These are phyloP conservation scores for Asclepias syriaca DNA, from an alignment of 257 asterid genomes.

Conservation along the genomic window DNA sequence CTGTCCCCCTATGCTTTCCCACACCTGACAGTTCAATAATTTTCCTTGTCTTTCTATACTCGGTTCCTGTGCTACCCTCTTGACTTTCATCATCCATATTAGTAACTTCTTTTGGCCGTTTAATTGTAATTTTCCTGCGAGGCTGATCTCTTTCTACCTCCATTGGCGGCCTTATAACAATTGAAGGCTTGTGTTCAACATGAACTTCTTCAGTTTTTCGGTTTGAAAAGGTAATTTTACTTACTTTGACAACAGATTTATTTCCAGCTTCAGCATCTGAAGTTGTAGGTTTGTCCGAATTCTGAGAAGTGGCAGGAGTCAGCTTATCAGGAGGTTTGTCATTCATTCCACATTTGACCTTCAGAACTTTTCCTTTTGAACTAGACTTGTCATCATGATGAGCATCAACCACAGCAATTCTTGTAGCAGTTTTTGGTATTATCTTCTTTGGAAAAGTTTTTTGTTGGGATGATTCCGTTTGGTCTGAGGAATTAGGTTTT, in stretches of 20 bases:
- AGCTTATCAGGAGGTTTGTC: slow-evolving; percentile 69
- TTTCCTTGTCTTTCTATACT: slow-evolving; percentile 76
- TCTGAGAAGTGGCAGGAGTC: slow-evolving; percentile 66
- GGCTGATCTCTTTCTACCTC: slow-evolving; percentile 70
- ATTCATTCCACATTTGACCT: slow-evolving; percentile 74
- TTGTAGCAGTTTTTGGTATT: slow-evolving; percentile 50
- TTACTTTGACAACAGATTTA: slow-evolving; percentile 59
- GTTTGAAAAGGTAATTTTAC: slow-evolving; percentile 72
- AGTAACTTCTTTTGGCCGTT: slow-evolving; percentile 65
- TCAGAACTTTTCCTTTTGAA: slow-evolving; percentile 73
- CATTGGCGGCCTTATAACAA: slow-evolving; percentile 71
- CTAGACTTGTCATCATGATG: slow-evolving; percentile 69
- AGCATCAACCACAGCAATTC: slow-evolving; percentile 47
- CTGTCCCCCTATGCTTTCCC: slow-evolving; percentile 47
- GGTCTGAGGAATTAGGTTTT: slow-evolving; percentile 48
- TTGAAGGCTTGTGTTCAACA: slow-evolving; percentile 61
- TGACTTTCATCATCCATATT: slow-evolving; percentile 69
- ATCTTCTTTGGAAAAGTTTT: slow-evolving; percentile 52
- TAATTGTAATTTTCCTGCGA: slow-evolving; percentile 72
- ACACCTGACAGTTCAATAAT: slow-evolving; percentile 62
- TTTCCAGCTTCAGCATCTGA: slow-evolving; percentile 68
- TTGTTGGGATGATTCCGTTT: slow-evolving; percentile 55
- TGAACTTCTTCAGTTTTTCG: slow-evolving; percentile 61
- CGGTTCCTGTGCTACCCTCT: slow-evolving; percentile 78
- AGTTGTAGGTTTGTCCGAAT: slow-evolving; percentile 58